Percentiles rank a stretch among this genome's conserved stretches.
Conservation (phyloP, 75 land plant genomes). For the Larix kaempferi region DNA sequence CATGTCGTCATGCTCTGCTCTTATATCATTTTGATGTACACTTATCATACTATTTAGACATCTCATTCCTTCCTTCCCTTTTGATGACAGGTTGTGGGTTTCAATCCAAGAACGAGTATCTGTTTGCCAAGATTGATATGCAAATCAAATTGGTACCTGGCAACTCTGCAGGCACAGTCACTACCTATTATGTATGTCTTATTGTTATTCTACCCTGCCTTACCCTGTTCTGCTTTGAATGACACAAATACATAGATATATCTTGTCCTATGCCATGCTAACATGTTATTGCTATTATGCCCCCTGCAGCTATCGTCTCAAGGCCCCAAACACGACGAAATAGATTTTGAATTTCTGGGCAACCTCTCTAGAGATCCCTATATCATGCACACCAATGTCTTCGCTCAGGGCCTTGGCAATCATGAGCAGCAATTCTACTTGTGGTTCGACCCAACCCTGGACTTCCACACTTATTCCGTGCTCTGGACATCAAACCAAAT, state of each 20-base stretch:
- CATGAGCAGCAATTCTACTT: conserved; percentile 74
- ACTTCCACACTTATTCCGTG: conserved; percentile 54
- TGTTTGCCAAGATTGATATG: conserved; percentile 74
- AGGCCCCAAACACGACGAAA: conserved; percentile 67
- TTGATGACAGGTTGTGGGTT: conserved; percentile 46
- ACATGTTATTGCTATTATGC: no score
- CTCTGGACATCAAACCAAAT: conserved; percentile 33
- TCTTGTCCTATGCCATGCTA: no score
- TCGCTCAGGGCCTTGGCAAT: conserved; percentile 64
- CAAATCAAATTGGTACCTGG: conserved; percentile 69
- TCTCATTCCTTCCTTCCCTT: background rate
- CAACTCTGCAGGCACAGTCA: conserved; percentile 66
- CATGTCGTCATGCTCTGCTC: background rate
- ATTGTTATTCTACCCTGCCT: background rate
- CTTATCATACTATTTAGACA: no score
- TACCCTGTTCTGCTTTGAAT: no score
- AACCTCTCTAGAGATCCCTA: conserved; percentile 61
- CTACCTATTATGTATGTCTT: conserved; percentile 47
- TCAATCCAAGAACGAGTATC: conserved; percentile 62
- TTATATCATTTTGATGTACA: background rate
- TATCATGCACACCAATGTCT: conserved; percentile 74
- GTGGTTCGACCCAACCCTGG: conserved; percentile 76
- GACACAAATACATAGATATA: no score
- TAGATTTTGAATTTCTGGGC: conserved; percentile 80
- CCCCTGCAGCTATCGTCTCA: conserved; percentile 42